Evolutionary conservation across 345 rosid species (phyloP), one percentile per base, ranked within the genome.

Genomic region (Gossypium arboreum): DNA sequence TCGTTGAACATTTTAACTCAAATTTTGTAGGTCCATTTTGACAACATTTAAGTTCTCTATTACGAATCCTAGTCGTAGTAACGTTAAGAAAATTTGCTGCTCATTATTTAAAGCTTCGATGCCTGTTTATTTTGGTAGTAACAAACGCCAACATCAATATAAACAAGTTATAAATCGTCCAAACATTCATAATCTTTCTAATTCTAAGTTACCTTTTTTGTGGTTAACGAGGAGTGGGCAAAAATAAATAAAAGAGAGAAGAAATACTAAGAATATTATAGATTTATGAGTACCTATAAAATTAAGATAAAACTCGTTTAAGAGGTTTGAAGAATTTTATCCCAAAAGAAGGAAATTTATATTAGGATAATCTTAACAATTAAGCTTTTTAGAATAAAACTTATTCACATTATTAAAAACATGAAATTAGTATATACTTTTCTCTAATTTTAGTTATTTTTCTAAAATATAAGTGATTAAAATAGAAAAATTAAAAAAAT

Each of bases 21-120:
- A 10, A 24, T 70, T 70, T 70, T 52, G 73, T 70, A 70, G 61
- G 47, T 17, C 41, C 59, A 50, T 69, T 16, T 70, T 70, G 47
- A 29, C 11, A 69, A 41, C 29, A 62, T 62, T 34, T 6, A 60
- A 60, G 18, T 29, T 27, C 27, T 67, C n/a, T 2, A 1, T 16
- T 51, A 47, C 12, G 73, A 69, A 29, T 70, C 27, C 54, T 57
- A 57, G 61, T 57, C 61, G 27, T 25, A 16, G 44, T 24, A 20
- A 57, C 13, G 61, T 20, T 10, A 24, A 47, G 39, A 34, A 63
- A 34, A 47, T 47, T 16, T 43, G 70, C 29, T 16, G 56, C 70
- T 65, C 10, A 0, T 7, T 43, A 65, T 65, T 43, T 43, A 9
- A 16, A 65, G 20, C 39, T 34, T 34, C 39, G 39, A 34, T 34